Evolutionary conservation across 1,284 basidiomycete species (phyloP), one percentile per base, ranked within the genome.

Genomic region (Cutaneotrichosporon spelunceum): DNA sequence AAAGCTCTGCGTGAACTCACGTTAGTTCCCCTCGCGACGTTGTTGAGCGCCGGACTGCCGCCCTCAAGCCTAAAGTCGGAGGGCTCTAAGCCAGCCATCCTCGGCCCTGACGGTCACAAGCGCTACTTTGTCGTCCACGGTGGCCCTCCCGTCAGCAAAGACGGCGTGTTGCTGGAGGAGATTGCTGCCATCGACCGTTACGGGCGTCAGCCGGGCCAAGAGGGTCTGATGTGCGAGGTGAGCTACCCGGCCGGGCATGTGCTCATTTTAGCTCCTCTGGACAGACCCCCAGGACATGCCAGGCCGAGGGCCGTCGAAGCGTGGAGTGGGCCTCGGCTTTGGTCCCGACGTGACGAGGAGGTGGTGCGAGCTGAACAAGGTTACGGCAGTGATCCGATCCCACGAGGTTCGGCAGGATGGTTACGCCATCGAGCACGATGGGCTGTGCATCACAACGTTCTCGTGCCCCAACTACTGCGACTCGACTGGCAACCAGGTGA

Each of bases 81-180:
- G 70, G 74, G 74, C 53, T 70, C 75, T 44, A 60, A 70, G 73
- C 78, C 77, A 0, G 78, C 78, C 1, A 95, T 97, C 63, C 81
- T 98, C 13, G 90, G 89, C n/a, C 84, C 88, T 2, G 83, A 90
- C 60, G 92, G 92, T 14, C 78, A 82, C 56, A 96, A 94, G 78
- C 87, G 94, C 34, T 98, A 89, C 81, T 97, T 98, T 72, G 87
- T 99, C 66, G 92, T 96, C 3, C 96, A 99, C 74, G 93, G 93
- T 27, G 96, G 96, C 13, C 74, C 74, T 9, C 84, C 98, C 14
- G 98, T 98, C 81, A 93, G 91, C 78, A 90, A 90, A 74, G 96
- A 99, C 73, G 88, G 86, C 47, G 91, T 99, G 11, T 92, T 90
- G 5, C 82, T 99, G 27, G 93, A 96, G 29, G 93, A 98, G 63